These are phyloP conservation scores for Durio zibethinus DNA, from an alignment of 345 rosid species.

Conservation along the genomic window DNA sequence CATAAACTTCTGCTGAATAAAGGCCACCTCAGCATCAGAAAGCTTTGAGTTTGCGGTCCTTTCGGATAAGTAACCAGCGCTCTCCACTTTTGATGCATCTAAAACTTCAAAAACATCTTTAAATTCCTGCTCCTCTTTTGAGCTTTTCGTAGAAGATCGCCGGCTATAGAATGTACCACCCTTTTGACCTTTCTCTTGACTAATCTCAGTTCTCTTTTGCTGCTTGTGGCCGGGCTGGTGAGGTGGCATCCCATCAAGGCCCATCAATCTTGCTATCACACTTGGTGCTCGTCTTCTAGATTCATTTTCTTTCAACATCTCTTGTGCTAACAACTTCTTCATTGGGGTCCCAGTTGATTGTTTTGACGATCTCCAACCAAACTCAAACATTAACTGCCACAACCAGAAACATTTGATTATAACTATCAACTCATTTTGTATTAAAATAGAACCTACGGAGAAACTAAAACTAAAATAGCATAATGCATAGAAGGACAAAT, in stretches of 20 bases:
- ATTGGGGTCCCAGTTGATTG: conserved; percentile 49
- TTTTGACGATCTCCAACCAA: conserved; percentile 37
- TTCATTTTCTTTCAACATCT: conserved; percentile 76
- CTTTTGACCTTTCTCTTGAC: conserved; percentile 37
- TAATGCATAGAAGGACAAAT: not conserved
- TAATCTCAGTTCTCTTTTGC: conserved; percentile 40
- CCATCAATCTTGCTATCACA: conserved; percentile 91
- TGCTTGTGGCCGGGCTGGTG: conserved; percentile 43
- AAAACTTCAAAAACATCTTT: conserved; percentile 96
- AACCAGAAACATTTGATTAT: conserved; percentile 22
- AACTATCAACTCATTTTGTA: not conserved
- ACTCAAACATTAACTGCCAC: conserved; percentile 46
- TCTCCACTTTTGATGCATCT: conserved; percentile 54
- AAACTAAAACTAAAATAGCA: not conserved
- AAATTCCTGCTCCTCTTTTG: conserved; percentile 75
- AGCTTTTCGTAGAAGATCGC: conserved; percentile 58
- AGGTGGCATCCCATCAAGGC: conserved; percentile 82
- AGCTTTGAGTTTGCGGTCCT: conserved; percentile 35
- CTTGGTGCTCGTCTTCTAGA: conserved; percentile 69
- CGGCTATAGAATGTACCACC: conserved; percentile 39
- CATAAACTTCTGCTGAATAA: conserved; percentile 66
- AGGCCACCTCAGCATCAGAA: conserved; percentile 66
- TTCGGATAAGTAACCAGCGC: conserved; percentile 29
- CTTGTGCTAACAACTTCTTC: conserved; percentile 72
- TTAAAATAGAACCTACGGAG: conserved; percentile 9